Base-by-base conservation (phyloP, 1,139 yeast genomes). In the Protomyces lactucae-debilis region DNA sequence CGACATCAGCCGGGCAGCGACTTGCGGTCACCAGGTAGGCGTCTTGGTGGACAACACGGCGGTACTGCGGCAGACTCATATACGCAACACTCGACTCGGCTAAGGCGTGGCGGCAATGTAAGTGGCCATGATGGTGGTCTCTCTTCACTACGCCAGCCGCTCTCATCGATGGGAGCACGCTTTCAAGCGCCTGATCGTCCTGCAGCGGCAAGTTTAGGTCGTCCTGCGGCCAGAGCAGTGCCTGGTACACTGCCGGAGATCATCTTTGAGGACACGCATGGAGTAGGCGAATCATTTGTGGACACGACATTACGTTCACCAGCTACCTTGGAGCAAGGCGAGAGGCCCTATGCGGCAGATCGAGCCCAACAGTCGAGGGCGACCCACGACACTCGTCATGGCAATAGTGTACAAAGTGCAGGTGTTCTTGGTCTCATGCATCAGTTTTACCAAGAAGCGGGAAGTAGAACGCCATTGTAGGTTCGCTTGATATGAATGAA, bases 401-500 rank as follows among this genome's bases (percentile, higher is more conserved):
- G 14, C 4, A 5, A 12, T 32, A 25, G 12, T n/a, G 35, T 25
- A n/a, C 37, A 28, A n/a, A 48, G 55, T 45, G 64, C 59, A 9
- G 64, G 64, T 12, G 64, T 60, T 14, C 40, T 60, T 16, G 64
- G 64, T 10, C 43, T 60, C 37, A 54, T 60, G 64, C 59, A 54
- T 54, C 64, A 60, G 16, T 60, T 60, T 35, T 60, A 60, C 32
- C 59, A 60, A 35, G 64, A 60, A 46, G 64, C 63, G n/a, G 63
- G 63, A 25, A 59, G 48, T 21, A 43, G 23, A 10, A 43, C 48
- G 21, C 48, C 48, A n/a, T 43, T 43, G 48, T 43, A 43, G 48
- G 6, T 37, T 3, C 14, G 16, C 4, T 9, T 28, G 14, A 1
- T n/a, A 37, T 37, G 43, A 12, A 6, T 6, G 14, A 37, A 6